These are phyloP conservation scores for Malbranchea cinnamomea DNA, from an alignment of 2,329 filamentous ascomycete genomes.

Conservation along the genomic window DNA sequence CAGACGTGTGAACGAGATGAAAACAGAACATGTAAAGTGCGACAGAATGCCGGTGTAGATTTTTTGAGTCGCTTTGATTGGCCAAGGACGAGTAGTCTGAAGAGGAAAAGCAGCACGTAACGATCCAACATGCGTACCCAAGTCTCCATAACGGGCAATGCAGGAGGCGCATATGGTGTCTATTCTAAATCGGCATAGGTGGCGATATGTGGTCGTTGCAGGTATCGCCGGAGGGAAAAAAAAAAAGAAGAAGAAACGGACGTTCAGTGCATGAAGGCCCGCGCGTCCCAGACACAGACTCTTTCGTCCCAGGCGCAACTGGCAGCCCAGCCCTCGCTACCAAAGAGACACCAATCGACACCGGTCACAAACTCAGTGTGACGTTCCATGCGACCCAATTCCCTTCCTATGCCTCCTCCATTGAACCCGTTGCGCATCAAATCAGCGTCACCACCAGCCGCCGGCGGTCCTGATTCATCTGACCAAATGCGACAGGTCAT, in stretches of 20 bases:
- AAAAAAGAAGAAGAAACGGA: neutral
- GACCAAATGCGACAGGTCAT: slow-evolving; percentile 96
- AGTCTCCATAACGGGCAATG: no score
- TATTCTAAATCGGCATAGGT: no score
- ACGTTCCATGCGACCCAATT: slow-evolving; percentile 74
- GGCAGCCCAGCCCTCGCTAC: slow-evolving; percentile 87
- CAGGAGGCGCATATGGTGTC: no score
- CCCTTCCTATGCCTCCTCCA: slow-evolving; percentile 40
- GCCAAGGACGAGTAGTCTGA: no score
- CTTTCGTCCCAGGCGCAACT: slow-evolving; percentile 90
- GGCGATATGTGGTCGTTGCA: no score
- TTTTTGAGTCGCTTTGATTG: no score
- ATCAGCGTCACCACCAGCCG: slow-evolving; percentile 20
- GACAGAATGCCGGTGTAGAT: no score
- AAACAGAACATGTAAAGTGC: no score
- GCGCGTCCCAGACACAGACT: slow-evolving; percentile 83
- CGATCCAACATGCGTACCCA: no score
- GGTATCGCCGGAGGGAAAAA: no score
- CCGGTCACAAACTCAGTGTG: slow-evolving; percentile 96
- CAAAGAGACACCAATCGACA: slow-evolving; percentile 96
- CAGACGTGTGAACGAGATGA: no score
- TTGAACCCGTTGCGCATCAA: slow-evolving; percentile 24
- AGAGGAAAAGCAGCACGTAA: no score
- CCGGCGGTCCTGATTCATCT: slow-evolving; percentile 45
- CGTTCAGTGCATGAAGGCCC: slow-evolving; percentile 39